Percentiles rank a stretch among this genome's conserved stretches.
phyloP scores from a whole-genome alignment of 495 filamentous ascomycete genomes.

The Antarctomyces pellizariae region DNA sequence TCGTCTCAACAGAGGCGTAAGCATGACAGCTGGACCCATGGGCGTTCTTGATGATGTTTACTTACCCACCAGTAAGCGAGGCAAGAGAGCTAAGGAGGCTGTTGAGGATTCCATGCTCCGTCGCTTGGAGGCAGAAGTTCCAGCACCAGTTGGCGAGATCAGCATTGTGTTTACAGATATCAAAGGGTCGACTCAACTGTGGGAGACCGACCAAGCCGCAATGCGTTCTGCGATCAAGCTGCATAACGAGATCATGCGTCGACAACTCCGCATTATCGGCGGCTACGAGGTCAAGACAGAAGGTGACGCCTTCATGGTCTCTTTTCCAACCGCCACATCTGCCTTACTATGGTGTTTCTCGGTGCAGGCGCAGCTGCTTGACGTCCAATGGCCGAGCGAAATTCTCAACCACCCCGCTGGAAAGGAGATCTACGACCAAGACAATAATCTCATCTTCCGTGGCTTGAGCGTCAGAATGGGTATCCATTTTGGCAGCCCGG shows the following conservation, averaged over 20 bases:
- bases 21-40: slow-evolving; percentile 60
- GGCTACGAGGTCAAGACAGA: slow-evolving; percentile 99
- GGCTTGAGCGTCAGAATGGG: slow-evolving; percentile 95
- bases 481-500: slow-evolving; percentile 80
- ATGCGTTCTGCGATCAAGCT: slow-evolving; percentile 92
- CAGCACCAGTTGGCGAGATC: slow-evolving; percentile 70
- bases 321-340: slow-evolving; percentile 83
- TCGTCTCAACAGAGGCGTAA: slow-evolving; percentile 36
- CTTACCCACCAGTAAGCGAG: slow-evolving; percentile 32
- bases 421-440: slow-evolving; percentile 55
- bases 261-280: slow-evolving; percentile 79
- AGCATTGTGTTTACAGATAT: slow-evolving; percentile 97
- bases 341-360: slow-evolving; percentile 91
- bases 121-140: slow-evolving; percentile 69
- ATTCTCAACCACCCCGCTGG: slow-evolving; percentile 72
- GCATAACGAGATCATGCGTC: slow-evolving; percentile 86
- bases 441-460: slow-evolving; percentile 74
- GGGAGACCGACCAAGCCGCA: slow-evolving; percentile 82
- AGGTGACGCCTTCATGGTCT: slow-evolving; percentile 99
- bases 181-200: slow-evolving; percentile 92
- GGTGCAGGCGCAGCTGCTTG: slow-evolving; percentile 67
- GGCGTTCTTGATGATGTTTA: slow-evolving; percentile 44
- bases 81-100: slow-evolving; percentile 42
- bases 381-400: slow-evolving; percentile 81
- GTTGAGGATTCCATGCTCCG: slow-evolving; percentile 59